phyloP scores from a whole-genome alignment of 768 basidiomycete species.

The Kwoniella dejecticola region DNA sequence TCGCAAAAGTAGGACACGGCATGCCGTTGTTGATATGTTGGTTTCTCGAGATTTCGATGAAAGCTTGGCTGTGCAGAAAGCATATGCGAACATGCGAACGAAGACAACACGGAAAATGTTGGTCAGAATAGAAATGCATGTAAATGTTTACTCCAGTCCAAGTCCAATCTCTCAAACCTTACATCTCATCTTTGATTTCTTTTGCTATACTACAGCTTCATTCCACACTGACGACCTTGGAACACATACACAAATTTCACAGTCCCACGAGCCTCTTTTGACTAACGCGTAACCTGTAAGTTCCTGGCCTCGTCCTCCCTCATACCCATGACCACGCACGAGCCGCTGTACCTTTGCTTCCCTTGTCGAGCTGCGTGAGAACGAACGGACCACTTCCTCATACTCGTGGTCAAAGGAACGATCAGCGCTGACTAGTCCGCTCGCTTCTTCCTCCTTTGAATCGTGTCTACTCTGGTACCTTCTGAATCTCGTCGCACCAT shows the following conservation, averaged over 20 bases:
- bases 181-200: too few relatives aligned
- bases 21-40: background rate
- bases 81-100: background rate
- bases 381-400: too few relatives aligned
- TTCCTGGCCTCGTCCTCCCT: too few relatives aligned
- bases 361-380: slow-evolving; percentile 6
- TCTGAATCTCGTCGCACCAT: too few relatives aligned
- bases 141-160: background rate
- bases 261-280: too few relatives aligned
- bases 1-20: too few relatives aligned
- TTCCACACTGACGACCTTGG: too few relatives aligned
- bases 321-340: background rate
- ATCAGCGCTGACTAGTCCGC: background rate
- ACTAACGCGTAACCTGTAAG: slow-evolving; percentile 1
- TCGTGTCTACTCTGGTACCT: background rate
- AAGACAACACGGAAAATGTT: background rate
- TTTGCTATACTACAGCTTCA: too few relatives aligned
- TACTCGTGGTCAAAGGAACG: background rate
- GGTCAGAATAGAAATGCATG: background rate
- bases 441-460: background rate
- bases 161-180: too few relatives aligned
- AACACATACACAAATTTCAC: too few relatives aligned
- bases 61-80: background rate
- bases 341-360: background rate
- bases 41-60: background rate